Percentiles rank a stretch among this genome's conserved stretches.
phyloP scores from a whole-genome alignment of 2,329 filamentous ascomycete genomes.

The Ramularia endophylla region DNA sequence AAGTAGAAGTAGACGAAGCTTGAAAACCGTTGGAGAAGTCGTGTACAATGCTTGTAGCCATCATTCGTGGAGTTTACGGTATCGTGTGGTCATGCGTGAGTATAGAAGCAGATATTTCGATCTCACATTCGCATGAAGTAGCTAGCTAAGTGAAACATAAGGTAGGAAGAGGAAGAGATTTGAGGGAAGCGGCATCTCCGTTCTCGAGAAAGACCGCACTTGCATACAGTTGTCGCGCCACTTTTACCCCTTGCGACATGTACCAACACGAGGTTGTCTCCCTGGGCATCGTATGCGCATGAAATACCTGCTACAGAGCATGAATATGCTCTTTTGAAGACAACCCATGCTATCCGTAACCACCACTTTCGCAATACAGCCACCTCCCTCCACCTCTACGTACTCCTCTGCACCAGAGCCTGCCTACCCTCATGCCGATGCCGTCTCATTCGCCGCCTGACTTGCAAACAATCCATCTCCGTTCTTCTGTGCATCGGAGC shows the following conservation, averaged over 20 bases:
- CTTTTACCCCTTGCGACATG: too few species aligned
- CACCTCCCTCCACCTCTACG: not conserved
- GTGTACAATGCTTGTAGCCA: conserved; percentile 9
- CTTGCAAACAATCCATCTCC: conserved; percentile 28
- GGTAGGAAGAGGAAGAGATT: too few species aligned
- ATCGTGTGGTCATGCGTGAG: too few species aligned
- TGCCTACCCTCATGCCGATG: not conserved
- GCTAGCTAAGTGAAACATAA: too few species aligned
- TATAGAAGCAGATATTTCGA: too few species aligned
- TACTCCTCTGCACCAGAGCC: not conserved
- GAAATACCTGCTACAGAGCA: not conserved
- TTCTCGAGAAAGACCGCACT: not conserved
- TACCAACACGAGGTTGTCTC: too few species aligned
- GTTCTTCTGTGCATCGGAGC: conserved; percentile 27
- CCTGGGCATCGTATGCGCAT: not conserved
- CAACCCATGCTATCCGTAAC: not conserved
- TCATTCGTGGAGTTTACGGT: too few species aligned
- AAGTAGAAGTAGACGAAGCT: conserved; percentile 2
- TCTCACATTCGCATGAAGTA: too few species aligned
- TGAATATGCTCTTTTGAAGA: not conserved
- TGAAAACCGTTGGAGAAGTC: conserved; percentile 16
- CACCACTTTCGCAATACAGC: not conserved
- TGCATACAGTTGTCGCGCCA: not conserved
- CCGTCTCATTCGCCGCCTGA: conserved; percentile 3
- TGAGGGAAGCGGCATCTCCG: conserved; percentile 1